phyloP scores from a whole-genome alignment of 2,329 filamentous ascomycete species.

The Acrocalymma vagum region DNA sequence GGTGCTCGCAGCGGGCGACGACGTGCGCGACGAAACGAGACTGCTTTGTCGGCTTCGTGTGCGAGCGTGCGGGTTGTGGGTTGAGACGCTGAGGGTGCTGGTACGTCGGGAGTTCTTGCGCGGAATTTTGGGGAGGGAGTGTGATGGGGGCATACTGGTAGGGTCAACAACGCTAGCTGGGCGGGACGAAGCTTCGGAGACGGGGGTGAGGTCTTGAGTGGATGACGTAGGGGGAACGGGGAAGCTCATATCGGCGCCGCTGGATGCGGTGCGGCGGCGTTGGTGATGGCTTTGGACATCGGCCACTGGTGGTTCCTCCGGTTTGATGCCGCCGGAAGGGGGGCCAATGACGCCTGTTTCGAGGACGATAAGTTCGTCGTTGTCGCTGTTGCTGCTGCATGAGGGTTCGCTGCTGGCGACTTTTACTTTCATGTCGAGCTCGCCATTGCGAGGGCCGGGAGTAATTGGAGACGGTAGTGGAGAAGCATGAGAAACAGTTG shows the following conservation, averaged over 20 bases:
- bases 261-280: constrained; percentile 46
- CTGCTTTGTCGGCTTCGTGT: constrained; percentile 29
- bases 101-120: constrained; percentile 25
- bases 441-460: constrained; percentile 35
- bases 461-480: constrained; percentile 47
- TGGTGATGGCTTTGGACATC: constrained; percentile 21
- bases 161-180: constrained; percentile 32
- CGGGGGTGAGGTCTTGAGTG: constrained; percentile 24
- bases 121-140: constrained; percentile 19
- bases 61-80: constrained; percentile 5
- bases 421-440: constrained; percentile 41
- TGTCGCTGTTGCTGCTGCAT: constrained; percentile 36
- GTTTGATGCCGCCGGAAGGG: constrained; percentile 32
- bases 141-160: too few relatives aligned
- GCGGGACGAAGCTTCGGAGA: constrained; percentile 33
- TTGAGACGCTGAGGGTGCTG: constrained; percentile 22
- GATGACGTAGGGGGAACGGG: constrained; percentile 19
- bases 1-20: constrained; percentile 21
- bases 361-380: constrained; percentile 34
- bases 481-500: constrained; percentile 38
- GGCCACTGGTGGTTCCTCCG: constrained; percentile 20
- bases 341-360: constrained; percentile 33
- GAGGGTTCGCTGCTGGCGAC: constrained; percentile 46
- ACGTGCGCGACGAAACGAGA: constrained; percentile 26
- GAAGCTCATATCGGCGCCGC: constrained; percentile 38